Evolutionary conservation across 2,329 filamentous ascomycete species (phyloP), one percentile per base, ranked within the genome.

Genomic region (Aspergillus japonicus): DNA sequence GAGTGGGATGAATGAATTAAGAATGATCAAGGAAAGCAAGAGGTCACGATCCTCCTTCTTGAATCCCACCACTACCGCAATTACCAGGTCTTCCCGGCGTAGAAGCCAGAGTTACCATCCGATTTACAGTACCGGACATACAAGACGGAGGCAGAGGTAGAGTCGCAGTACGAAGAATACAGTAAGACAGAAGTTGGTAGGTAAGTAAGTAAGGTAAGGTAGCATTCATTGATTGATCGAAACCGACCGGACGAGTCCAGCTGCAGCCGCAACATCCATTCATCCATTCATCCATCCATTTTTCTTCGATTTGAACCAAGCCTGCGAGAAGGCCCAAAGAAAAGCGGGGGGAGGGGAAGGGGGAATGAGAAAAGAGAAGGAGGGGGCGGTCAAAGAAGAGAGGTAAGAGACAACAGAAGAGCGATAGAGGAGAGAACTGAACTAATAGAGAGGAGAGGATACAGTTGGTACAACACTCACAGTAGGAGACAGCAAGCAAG

Each of bases 271-370:
- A 56, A 59, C 52, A 57, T 19, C 39, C 39, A 35, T 47, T 29
- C 39, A 26, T 26, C 47, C 47, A 49, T 47, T 26, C 39, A 54
- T 44, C 29, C 35, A 19, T 42, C 14, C 39, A 44, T 44, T 44
- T 44, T 44, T n/a, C 16, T 7, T 44, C 39, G 16, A 44, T 16
- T 44, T 44, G 53, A 54, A 56, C 50, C 42, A 14, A 56, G 50
- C 50, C 61, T 66, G 62, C 60, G 64, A 56, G 62, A 65, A 62
- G 63, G 61, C 64, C 62, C 60, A 64, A 65, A 58, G 59, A 48
- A 54, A 52, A 57, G 59, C 51, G 55, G 61, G 61, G 56, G 55
- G 51, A 52, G 54, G 6, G 8, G 39, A 55, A 49, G 33, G 33
- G 33, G 33, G 33, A 35, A 35, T 4, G 33, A 35, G 33, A 35